These are phyloP conservation scores for Amborella trichopoda DNA, from an alignment of 164 flowering plant species.

Conservation along the genomic window DNA sequence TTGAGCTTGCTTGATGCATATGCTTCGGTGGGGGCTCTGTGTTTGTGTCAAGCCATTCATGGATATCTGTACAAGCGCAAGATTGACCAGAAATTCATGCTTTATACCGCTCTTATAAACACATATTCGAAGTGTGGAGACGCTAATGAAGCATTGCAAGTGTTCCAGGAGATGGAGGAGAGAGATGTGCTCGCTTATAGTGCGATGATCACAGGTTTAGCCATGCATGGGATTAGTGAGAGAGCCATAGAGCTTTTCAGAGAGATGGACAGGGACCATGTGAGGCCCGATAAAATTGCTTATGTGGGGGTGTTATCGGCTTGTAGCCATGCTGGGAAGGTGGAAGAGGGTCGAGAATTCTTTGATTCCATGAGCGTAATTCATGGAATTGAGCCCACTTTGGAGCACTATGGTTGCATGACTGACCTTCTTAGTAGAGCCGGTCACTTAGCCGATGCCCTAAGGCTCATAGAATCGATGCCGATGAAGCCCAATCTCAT, in stretches of 20 bases:
- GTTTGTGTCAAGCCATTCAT: slow-evolving; percentile 18
- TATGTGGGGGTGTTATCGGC: slow-evolving; percentile 19
- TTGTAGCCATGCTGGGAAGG: slow-evolving; percentile 21
- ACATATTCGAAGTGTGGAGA: slow-evolving; percentile 25
- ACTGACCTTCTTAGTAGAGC: slow-evolving; percentile 21
- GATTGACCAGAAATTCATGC: slow-evolving; percentile 3
- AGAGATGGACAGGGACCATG: slow-evolving; percentile 11
- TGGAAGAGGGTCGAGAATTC: slow-evolving; percentile 15
- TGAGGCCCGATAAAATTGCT: slow-evolving; percentile 19
- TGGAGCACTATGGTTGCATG: slow-evolving; percentile 22
- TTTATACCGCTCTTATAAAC: slow-evolving; percentile 15
- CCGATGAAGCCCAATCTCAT: slow-evolving; percentile 12
- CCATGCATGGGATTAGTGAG: slow-evolving; percentile 17
- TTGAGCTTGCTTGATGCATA: slow-evolving; percentile 16
- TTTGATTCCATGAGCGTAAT: slow-evolving; percentile 18
- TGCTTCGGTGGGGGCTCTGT: slow-evolving; percentile 11
- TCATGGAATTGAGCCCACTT: slow-evolving; percentile 11
- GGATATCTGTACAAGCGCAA: slow-evolving; percentile 11
- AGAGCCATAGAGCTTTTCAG: slow-evolving; percentile 14
- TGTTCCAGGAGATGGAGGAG: slow-evolving; percentile 9
- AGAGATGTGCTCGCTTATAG: slow-evolving; percentile 21
- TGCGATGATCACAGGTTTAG: slow-evolving; percentile 24
- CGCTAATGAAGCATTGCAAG: slow-evolving; percentile 9
- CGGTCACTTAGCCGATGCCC: slow-evolving; percentile 15
- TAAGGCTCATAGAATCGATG: slow-evolving; percentile 11